phyloP scores from a whole-genome alignment of 164 flowering plant genomes.

The Berberis thunbergii region DNA sequence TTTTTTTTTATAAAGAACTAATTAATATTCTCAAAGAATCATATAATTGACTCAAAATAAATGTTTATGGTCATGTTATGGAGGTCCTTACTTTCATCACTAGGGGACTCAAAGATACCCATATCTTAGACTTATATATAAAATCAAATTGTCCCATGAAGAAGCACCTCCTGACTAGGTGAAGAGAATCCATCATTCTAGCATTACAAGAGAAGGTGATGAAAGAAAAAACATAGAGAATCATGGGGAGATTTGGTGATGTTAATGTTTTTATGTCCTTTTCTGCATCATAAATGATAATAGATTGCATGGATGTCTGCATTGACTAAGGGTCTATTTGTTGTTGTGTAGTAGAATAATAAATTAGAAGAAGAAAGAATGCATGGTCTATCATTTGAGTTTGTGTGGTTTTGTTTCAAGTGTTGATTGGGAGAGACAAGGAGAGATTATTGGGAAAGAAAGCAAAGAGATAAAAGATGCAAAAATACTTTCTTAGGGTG shows the following conservation, averaged over 20 bases:
- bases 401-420: background rate
- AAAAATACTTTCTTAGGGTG: no score
- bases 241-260: background rate
- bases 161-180: constrained; percentile 8
- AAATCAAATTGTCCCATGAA: constrained; percentile 2
- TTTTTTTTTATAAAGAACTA: no score
- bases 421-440: background rate
- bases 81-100: background rate
- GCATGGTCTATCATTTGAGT: background rate
- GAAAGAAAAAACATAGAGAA: background rate
- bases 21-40: no score
- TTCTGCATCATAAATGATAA: background rate
- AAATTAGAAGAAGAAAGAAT: no score
- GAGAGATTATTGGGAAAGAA: background rate
- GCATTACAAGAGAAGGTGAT: background rate
- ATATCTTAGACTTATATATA: background rate
- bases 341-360: background rate
- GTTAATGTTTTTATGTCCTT: background rate
- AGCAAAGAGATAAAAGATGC: background rate
- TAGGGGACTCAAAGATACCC: background rate
- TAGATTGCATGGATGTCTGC: background rate
- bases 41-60: no score
- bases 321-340: background rate
- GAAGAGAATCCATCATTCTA: background rate
- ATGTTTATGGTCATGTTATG: background rate